Conservation (phyloP, 768 basidiomycete species). For the Termitomyces sp. region DNA sequence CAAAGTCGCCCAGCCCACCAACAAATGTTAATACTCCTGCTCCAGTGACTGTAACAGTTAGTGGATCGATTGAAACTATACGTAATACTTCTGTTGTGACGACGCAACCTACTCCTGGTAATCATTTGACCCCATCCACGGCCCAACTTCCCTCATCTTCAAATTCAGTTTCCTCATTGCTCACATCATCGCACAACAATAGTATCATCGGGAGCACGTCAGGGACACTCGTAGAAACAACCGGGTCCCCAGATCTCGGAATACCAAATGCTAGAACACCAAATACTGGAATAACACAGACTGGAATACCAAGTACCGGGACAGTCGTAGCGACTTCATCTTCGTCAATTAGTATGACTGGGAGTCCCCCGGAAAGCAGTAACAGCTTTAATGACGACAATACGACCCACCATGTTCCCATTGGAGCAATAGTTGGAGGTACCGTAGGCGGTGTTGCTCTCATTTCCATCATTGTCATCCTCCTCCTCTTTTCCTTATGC, state of each 20-base stretch:
- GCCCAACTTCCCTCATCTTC: neutral
- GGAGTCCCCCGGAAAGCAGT: neutral
- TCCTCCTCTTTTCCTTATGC: neutral
- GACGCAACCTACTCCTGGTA: rapidly evolving
- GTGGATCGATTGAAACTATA: no score
- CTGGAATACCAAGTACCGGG: no score
- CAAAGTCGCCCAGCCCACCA: neutral
- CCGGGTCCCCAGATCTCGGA: neutral
- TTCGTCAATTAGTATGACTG: neutral
- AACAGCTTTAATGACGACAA: neutral
- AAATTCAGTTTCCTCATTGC: neutral
- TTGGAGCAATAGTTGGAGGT: neutral
- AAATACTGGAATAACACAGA: no score
- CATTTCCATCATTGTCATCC: neutral
- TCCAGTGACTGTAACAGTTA: neutral
- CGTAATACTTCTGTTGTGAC: neutral
- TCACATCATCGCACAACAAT: neutral
- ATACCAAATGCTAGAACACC: no score
- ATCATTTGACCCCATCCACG: neutral
- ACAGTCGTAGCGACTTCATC: neutral
- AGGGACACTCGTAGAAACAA: neutral
- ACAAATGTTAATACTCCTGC: neutral
- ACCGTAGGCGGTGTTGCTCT: neutral
- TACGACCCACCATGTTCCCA: neutral
- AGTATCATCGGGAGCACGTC: neutral